phyloP scores from a whole-genome alignment of 2,329 filamentous ascomycete species.

The Didymella arachidicola region DNA sequence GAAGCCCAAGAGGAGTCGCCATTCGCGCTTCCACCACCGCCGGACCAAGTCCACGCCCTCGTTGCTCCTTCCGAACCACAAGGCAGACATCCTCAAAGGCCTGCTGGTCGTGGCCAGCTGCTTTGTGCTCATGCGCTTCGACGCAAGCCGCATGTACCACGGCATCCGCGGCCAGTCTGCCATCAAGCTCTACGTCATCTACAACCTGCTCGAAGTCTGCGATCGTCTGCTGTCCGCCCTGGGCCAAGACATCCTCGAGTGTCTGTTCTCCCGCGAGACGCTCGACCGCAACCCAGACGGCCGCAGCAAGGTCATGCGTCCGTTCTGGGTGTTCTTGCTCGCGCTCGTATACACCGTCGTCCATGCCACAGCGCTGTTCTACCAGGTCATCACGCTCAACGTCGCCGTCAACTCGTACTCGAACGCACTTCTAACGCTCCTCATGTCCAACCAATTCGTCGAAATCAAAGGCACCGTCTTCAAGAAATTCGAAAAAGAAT shows the following conservation, averaged over 20 bases:
- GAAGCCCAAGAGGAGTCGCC: slow-evolving; percentile 39
- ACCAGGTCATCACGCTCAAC: slow-evolving; percentile 96
- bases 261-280: slow-evolving; percentile 90
- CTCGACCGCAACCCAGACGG: slow-evolving; percentile 87
- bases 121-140: slow-evolving; percentile 83
- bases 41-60: slow-evolving; percentile 87
- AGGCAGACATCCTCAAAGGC: slow-evolving; percentile 93
- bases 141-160: slow-evolving; percentile 98
- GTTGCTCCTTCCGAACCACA: slow-evolving; percentile 83
- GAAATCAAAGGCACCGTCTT: slow-evolving; percentile 99
- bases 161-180: slow-evolving; percentile 95
- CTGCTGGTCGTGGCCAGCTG: slow-evolving; percentile 87
- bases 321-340: slow-evolving; percentile 89
- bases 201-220: slow-evolving; percentile 93
- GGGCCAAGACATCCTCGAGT: slow-evolving; percentile 95
- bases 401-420: slow-evolving; percentile 99
- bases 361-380: slow-evolving; percentile 89
- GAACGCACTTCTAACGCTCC: slow-evolving; percentile 87
- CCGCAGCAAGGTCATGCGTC: slow-evolving; percentile 87
- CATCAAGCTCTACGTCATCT: slow-evolving; percentile 98
- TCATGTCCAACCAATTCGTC: slow-evolving; percentile 97
- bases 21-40: slow-evolving; percentile 63
- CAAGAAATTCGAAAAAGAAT: slow-evolving; percentile 98
- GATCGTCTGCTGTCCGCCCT: slow-evolving; percentile 90
- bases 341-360: slow-evolving; percentile 86